phyloP scores from a whole-genome alignment of 179 eudicot genomes.

The Patellifolia procumbens region DNA sequence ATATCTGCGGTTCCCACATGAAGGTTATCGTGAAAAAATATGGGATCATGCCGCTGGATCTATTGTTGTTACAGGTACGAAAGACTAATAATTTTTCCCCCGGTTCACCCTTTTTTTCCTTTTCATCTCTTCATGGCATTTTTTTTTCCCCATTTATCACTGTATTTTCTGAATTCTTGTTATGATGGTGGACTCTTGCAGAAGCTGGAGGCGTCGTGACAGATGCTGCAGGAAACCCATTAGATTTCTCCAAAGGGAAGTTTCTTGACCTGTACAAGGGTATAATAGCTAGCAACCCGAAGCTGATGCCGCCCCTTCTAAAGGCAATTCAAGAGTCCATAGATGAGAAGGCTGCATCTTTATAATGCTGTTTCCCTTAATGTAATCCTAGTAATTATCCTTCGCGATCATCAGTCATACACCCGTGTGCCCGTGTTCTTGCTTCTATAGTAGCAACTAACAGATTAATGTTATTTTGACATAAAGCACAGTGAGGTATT shows the following conservation, averaged over 20 bases:
- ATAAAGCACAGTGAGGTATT: background rate
- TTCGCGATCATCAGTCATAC: background rate
- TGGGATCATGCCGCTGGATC: constrained; percentile 99
- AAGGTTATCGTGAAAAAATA: constrained; percentile 93
- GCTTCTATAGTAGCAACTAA: background rate
- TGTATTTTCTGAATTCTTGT: background rate
- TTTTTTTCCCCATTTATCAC: too few relatives aligned
- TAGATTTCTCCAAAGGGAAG: constrained; percentile 91
- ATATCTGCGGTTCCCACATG: constrained; percentile 90
- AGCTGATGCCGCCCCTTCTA: constrained; percentile 83
- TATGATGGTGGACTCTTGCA: constrained; percentile 36
- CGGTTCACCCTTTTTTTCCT: background rate
- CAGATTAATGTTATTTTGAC: background rate
- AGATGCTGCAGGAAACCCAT: constrained; percentile 92
- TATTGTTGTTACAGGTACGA: constrained; percentile 85
- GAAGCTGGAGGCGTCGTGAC: constrained; percentile 94
- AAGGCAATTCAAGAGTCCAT: constrained; percentile 83
- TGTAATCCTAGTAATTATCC: background rate
- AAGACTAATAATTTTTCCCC: background rate
- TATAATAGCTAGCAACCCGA: constrained; percentile 78
- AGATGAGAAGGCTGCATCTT: constrained; percentile 66
- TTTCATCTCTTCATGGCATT: too few relatives aligned
- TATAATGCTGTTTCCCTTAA: constrained; percentile 27
- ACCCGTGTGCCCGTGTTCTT: background rate
- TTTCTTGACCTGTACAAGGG: constrained; percentile 85